Conservation (phyloP, 805 yeast species). For the Priceomyces fermenticarens region DNA sequence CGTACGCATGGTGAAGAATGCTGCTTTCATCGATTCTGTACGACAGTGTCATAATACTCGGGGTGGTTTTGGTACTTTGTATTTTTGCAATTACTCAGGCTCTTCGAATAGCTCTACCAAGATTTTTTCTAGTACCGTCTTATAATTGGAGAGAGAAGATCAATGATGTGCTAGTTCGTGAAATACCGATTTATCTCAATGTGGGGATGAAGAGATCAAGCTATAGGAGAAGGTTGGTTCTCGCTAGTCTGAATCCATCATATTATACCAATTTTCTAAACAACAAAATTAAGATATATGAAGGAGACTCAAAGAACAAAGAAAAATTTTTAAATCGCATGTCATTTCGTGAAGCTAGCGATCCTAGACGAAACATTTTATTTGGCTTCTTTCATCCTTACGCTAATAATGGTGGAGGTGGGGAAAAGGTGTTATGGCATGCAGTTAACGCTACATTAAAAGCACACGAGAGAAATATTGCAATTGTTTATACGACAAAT, state of each 20-base stretch:
- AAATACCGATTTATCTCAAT: constrained; percentile 33
- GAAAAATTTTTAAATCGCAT: constrained; percentile 22
- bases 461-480: constrained; percentile 48
- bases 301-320: constrained; percentile 22
- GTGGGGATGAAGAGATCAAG: constrained; percentile 38
- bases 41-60: neutral
- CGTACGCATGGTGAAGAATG: too few relatives aligned
- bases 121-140: constrained; percentile 36
- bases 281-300: constrained; percentile 33
- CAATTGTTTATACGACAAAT: constrained; percentile 73
- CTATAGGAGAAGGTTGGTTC: constrained; percentile 33
- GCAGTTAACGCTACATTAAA: constrained; percentile 72
- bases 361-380: constrained; percentile 41
- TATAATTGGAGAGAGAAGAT: constrained; percentile 37
- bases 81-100: constrained; percentile 14
- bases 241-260: constrained; percentile 34
- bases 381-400: constrained; percentile 94
- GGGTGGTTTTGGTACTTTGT: constrained; percentile 7
- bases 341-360: constrained; percentile 31
- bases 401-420: constrained; percentile 97
- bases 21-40: neutral
- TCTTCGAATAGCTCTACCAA: constrained; percentile 26
- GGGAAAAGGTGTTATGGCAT: constrained; percentile 95
- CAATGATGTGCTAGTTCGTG: constrained; percentile 25
- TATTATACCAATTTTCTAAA: constrained; percentile 36